These are phyloP conservation scores for Echeveria elegans DNA, from an alignment of 164 flowering plant species.

Conservation along the genomic window DNA sequence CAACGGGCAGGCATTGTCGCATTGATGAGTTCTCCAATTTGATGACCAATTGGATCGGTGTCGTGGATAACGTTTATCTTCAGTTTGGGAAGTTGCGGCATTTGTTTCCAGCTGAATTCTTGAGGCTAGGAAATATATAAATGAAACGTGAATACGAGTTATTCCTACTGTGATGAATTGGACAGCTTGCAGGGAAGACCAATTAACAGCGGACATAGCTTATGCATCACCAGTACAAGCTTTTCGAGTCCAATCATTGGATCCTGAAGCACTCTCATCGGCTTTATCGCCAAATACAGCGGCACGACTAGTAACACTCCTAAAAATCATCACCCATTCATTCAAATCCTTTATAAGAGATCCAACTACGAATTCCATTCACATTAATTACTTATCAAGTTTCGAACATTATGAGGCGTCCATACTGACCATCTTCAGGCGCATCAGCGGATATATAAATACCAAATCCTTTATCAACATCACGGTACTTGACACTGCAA, in stretches of 20 bases:
- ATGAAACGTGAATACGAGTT: too few species aligned
- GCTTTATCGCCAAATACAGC: constrained; percentile 80
- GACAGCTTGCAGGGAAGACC: too few species aligned
- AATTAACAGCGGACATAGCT: too few species aligned
- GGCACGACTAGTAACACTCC: constrained; percentile 80
- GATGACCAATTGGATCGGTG: too few species aligned
- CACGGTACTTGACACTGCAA: constrained; percentile 65
- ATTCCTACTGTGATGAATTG: too few species aligned
- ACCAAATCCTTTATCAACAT: constrained; percentile 67
- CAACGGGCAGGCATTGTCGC: too few species aligned
- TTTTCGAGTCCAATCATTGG: constrained; percentile 55
- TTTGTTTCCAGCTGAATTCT: too few species aligned
- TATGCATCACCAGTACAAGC: too few species aligned
- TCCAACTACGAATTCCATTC: not conserved
- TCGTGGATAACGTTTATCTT: too few species aligned
- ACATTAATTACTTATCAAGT: not conserved
- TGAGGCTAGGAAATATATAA: too few species aligned
- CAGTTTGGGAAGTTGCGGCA: too few species aligned
- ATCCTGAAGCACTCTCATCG: constrained; percentile 93
- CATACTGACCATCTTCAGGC: constrained; percentile 40
- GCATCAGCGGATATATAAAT: constrained; percentile 32
- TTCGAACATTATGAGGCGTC: not conserved
- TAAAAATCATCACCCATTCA: constrained; percentile 18
- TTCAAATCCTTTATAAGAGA: not conserved
- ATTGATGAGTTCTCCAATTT: too few species aligned